Percentiles rank a stretch among this genome's conserved stretches.
Conservation (phyloP, 2,329 filamentous ascomycete species). For the Neocatenulostroma microsporum region DNA sequence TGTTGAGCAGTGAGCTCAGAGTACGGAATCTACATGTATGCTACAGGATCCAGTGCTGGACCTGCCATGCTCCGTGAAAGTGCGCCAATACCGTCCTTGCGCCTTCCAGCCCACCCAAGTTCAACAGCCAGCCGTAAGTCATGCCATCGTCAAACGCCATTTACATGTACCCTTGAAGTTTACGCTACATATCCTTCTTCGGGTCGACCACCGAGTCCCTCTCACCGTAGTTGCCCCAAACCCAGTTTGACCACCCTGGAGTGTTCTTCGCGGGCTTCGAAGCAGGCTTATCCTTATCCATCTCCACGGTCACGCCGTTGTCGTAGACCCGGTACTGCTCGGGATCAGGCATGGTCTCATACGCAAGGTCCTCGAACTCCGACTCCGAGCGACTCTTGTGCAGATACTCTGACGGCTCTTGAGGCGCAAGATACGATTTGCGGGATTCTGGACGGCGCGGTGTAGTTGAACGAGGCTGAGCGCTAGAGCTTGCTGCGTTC, state of each 20-base stretch:
- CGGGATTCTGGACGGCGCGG: constrained; percentile 20
- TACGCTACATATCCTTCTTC: constrained; percentile 24
- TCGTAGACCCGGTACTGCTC: constrained; percentile 19
- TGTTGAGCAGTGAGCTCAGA: neutral
- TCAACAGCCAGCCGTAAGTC: neutral
- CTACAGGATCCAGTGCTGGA: too few relatives aligned
- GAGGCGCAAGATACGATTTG: constrained; percentile 22
- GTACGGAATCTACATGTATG: too few relatives aligned
- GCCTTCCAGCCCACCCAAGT: too few relatives aligned
- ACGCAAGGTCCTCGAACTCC: constrained; percentile 61
- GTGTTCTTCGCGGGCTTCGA: constrained; percentile 9
- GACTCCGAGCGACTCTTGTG: constrained; percentile 77
- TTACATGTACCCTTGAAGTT: too few relatives aligned
- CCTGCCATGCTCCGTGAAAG: too few relatives aligned
- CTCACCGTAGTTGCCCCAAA: constrained; percentile 30
- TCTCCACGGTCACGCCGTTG: constrained; percentile 5
- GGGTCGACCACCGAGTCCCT: constrained; percentile 26
- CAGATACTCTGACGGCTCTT: constrained; percentile 40
- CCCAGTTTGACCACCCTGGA: constrained; percentile 29
- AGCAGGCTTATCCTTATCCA: constrained; percentile 6
- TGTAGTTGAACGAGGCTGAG: constrained; percentile 16
- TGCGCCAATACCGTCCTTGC: too few relatives aligned
- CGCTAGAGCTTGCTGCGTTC: constrained; percentile 14
- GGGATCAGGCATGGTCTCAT: constrained; percentile 31
- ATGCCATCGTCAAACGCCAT: neutral